These are phyloP conservation scores for Gillenia trifoliata DNA, from an alignment of 306 rosid species.

Conservation along the genomic window DNA sequence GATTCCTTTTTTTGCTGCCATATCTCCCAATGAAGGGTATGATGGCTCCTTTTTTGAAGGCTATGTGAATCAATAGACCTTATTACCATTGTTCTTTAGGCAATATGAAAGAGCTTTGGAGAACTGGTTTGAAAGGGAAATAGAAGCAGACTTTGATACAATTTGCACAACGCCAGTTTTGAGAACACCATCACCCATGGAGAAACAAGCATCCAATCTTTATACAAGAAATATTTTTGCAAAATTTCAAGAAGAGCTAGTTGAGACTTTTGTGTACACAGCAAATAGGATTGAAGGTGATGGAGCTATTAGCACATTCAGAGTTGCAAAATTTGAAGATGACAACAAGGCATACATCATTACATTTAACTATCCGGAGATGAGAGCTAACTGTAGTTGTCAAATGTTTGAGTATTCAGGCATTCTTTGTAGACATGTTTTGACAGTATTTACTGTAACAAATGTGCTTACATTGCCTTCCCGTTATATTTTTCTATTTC, in stretches of 20 bases:
- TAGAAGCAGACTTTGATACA: constrained; percentile 81
- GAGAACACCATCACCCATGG: constrained; percentile 96
- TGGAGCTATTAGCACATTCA: constrained; percentile 69
- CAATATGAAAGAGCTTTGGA: constrained; percentile 84
- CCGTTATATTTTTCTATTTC: constrained; percentile 46
- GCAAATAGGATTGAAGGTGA: constrained; percentile 91
- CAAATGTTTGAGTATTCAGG: constrained; percentile 95
- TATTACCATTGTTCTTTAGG: constrained; percentile 85
- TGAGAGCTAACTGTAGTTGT: constrained; percentile 89
- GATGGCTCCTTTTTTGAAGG: constrained; percentile 77
- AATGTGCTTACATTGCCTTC: constrained; percentile 81
- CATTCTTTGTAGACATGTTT: constrained; percentile 82
- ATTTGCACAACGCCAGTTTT: constrained; percentile 63
- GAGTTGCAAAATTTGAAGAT: constrained; percentile 92
- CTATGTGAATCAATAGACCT: constrained; percentile 71
- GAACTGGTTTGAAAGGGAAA: constrained; percentile 72
- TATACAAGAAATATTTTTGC: constrained; percentile 77
- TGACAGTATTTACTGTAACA: constrained; percentile 85
- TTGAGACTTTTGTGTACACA: constrained; percentile 87
- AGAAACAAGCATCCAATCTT: constrained; percentile 82
- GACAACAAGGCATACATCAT: constrained; percentile 69
- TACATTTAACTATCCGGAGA: constrained; percentile 57
- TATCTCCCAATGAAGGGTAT: constrained; percentile 63
- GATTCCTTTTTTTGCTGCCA: constrained; percentile 70
- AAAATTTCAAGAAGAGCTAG: constrained; percentile 88